Conservation (phyloP, 441 rosid species). For the Francoa sonchifolia region DNA sequence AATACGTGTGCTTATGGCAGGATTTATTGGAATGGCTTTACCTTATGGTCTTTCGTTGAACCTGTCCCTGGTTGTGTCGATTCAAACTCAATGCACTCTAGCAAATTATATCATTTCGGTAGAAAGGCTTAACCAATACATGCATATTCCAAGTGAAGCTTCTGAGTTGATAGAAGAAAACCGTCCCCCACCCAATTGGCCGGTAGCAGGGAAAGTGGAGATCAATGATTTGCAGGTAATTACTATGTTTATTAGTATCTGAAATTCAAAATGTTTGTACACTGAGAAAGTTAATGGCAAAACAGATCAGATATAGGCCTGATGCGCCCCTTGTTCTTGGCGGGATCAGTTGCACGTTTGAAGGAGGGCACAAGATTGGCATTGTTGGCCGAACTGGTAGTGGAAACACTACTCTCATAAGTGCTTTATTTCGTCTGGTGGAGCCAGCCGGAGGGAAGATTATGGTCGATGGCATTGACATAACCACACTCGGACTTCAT, state of each 20-base stretch:
- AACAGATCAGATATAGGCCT: constrained; percentile 66
- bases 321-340: constrained; percentile 61
- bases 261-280: not conserved
- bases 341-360: constrained; percentile 66
- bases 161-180: constrained; percentile 63
- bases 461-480: constrained; percentile 66
- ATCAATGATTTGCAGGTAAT: constrained; percentile 66
- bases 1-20: constrained; percentile 39
- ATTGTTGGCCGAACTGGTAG: constrained; percentile 97
- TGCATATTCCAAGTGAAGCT: constrained; percentile 79
- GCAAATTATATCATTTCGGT: constrained; percentile 87
- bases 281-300: constrained; percentile 8
- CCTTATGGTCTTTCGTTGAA: constrained; percentile 93
- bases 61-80: constrained; percentile 54
- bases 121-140: constrained; percentile 89
- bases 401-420: constrained; percentile 81
- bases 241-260: not conserved
- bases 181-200: constrained; percentile 75
- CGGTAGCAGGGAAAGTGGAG: constrained; percentile 65
- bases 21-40: constrained; percentile 91
- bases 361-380: constrained; percentile 90
- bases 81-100: constrained; percentile 76
- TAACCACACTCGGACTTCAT: constrained; percentile 65
- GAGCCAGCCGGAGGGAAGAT: constrained; percentile 80
- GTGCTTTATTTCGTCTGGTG: constrained; percentile 83